Evolutionary conservation across 768 basidiomycete species (phyloP).

Genomic region (Filobasidium wieringae): DNA sequence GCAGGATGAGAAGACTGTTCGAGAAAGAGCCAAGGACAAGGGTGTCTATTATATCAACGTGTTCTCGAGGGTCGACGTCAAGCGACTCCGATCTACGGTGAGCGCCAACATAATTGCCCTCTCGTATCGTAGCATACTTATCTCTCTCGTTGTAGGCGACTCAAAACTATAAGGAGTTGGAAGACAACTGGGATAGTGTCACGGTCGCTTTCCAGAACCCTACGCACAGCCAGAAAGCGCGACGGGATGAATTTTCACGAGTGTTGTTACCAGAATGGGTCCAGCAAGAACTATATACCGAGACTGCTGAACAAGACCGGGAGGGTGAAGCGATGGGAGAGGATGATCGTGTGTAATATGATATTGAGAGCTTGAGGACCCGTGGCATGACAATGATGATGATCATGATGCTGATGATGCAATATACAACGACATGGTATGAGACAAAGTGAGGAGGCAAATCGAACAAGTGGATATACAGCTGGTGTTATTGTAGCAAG

Average conservation of each 20-base stretch:
- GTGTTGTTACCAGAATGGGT: slow-evolving; percentile 7
- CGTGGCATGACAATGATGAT: too few species aligned
- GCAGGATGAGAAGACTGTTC: background rate
- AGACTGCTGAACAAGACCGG: background rate
- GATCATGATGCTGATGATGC: background rate
- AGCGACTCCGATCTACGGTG: background rate
- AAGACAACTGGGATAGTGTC: slow-evolving; percentile 11
- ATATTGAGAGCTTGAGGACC: too few species aligned
- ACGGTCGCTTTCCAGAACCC: slow-evolving; percentile 2
- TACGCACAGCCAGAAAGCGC: slow-evolving; percentile 2
- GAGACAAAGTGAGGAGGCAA: too few species aligned
- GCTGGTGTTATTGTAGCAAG: too few species aligned
- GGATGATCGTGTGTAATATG: background rate
- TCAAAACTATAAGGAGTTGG: slow-evolving; percentile 3
- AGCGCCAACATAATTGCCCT: background rate
- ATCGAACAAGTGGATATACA: too few species aligned
- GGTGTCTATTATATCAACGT: slow-evolving; percentile 8
- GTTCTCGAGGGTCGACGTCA: slow-evolving; percentile 5
- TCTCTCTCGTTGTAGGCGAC: background rate
- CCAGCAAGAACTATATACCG: background rate
- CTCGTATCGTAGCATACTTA: background rate
- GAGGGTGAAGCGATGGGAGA: background rate
- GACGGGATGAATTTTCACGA: slow-evolving; percentile 1
- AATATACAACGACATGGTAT: too few species aligned
- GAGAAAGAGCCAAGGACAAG: slow-evolving; percentile 3